Evolutionary conservation across 73 alveolate species (phyloP).

Genomic region (Paramecium biaurelia): DNA sequence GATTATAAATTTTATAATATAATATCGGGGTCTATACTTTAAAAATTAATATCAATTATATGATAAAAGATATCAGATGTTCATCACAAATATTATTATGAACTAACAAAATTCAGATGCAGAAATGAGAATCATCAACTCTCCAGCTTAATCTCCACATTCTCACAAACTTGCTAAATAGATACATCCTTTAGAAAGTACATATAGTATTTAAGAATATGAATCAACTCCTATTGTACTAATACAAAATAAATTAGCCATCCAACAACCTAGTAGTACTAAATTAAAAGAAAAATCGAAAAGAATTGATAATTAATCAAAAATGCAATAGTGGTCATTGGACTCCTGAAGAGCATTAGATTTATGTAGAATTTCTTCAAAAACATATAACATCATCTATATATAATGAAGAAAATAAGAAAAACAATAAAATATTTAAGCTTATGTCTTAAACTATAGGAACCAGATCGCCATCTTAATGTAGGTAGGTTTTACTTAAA

Average conservation of each 20-base stretch:
- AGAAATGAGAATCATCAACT: neutral
- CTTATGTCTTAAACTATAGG: neutral
- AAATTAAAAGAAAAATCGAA: neutral
- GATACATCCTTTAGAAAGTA: neutral
- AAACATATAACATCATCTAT: neutral
- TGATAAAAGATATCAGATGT: neutral
- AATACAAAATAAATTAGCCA: neutral
- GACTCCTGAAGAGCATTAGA: neutral
- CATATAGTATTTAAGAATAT: neutral
- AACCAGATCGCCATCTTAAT: conserved; percentile 25
- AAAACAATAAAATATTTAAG: conserved; percentile 2
- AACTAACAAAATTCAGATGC: neutral
- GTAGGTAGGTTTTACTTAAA: neutral
- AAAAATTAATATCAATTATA: neutral
- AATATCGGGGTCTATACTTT: neutral
- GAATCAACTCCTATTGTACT: neutral
- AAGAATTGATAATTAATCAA: neutral
- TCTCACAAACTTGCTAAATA: neutral
- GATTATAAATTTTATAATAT: neutral
- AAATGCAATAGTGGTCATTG: conserved; percentile 1
- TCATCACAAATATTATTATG: neutral
- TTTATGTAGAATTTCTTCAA: neutral
- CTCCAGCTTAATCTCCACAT: neutral
- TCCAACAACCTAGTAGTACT: neutral
- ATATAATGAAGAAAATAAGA: neutral